These are phyloP conservation scores for Amanita inopinata DNA, from an alignment of 768 basidiomycete species.

Conservation along the genomic window DNA sequence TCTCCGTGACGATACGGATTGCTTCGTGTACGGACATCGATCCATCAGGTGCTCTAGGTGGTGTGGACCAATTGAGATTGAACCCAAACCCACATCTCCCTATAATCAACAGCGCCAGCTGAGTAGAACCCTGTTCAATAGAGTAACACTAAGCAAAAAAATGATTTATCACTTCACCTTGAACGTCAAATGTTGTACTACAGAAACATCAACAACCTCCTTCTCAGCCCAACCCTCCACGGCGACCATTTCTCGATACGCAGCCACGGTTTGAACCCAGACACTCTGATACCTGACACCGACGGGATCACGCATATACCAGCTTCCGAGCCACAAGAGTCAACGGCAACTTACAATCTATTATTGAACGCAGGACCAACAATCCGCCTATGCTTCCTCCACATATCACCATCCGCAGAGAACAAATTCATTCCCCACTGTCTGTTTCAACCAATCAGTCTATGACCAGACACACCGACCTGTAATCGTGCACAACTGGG, in stretches of 20 bases:
- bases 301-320: no score
- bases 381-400: constrained; percentile 36
- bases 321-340: no score
- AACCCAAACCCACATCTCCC: constrained; percentile 40
- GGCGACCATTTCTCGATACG: constrained; percentile 29
- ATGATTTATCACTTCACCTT: constrained; percentile 19
- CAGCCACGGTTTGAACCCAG: constrained; percentile 27
- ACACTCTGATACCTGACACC: constrained; percentile 35
- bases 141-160: neutral
- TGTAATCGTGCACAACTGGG: neutral
- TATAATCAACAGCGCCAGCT: constrained; percentile 35
- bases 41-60: constrained; percentile 27
- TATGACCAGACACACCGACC: neutral
- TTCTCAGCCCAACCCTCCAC: constrained; percentile 26
- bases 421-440: constrained; percentile 38
- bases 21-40: constrained; percentile 29
- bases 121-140: no score
- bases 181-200: constrained; percentile 24
- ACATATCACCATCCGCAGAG: constrained; percentile 32
- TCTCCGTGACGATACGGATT: constrained; percentile 24
- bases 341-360: constrained; percentile 21
- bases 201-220: constrained; percentile 19
- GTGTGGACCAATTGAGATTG: constrained; percentile 29
- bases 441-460: constrained; percentile 20
- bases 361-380: constrained; percentile 36